These are phyloP conservation scores for Pseudogymnoascus sp. DNA, from an alignment of 2,329 filamentous ascomycete species.

Conservation along the genomic window DNA sequence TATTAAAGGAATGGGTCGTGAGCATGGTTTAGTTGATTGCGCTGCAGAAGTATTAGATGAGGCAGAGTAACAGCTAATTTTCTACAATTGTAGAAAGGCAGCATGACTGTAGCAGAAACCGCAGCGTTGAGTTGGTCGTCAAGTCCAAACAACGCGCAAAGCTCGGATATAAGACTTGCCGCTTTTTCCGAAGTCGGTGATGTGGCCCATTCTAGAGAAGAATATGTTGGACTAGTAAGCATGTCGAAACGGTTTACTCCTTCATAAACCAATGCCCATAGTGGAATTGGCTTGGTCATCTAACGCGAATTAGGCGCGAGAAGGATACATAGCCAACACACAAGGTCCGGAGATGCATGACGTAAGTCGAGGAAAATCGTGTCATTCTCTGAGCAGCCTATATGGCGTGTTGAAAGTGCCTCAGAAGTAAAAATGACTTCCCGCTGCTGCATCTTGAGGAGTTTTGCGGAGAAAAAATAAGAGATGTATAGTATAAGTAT, in stretches of 20 bases:
- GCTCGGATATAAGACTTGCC: background rate
- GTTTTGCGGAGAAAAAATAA: background rate
- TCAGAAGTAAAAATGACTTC: background rate
- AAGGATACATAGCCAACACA: background rate
- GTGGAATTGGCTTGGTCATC: background rate
- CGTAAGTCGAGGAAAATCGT: background rate
- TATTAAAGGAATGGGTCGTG: background rate
- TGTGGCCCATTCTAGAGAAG: background rate
- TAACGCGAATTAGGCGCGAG: background rate
- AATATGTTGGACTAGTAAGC: background rate
- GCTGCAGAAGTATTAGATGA: background rate
- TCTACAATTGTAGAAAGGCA: background rate
- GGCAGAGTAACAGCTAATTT: background rate
- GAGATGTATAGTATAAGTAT: background rate
- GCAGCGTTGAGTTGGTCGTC: background rate
- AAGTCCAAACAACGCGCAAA: background rate
- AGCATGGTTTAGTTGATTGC: background rate
- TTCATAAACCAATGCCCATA: background rate
- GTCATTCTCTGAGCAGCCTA: background rate
- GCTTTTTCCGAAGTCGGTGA: background rate
- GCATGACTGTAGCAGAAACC: background rate
- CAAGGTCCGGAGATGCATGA: background rate
- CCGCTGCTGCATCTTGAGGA: background rate
- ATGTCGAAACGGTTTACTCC: background rate
- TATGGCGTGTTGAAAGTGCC: background rate